phyloP scores from a whole-genome alignment of 1,284 basidiomycete genomes.

The Papiliotrema flavescens region DNA sequence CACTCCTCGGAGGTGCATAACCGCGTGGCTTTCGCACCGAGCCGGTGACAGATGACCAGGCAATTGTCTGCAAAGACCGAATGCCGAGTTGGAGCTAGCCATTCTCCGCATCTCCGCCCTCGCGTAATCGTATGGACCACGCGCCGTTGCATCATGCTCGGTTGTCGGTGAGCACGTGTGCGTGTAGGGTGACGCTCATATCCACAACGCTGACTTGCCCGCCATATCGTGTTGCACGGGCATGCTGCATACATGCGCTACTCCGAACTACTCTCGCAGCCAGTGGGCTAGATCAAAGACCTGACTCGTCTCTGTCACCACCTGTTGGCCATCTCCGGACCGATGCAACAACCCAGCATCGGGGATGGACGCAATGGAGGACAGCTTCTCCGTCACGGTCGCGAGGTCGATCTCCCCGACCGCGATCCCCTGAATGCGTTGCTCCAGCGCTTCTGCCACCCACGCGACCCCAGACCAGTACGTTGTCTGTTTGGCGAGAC shows the following conservation, averaged over 20 bases:
- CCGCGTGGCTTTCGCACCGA: not conserved
- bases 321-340: not conserved
- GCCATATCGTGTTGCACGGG: not conserved
- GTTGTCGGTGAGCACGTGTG: not conserved
- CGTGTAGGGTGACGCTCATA: not conserved
- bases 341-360: constrained; percentile 3
- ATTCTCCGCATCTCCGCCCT: not conserved
- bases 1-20: not conserved
- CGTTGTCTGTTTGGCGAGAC: not conserved
- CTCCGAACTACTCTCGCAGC: not conserved
- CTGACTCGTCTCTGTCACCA: not conserved
- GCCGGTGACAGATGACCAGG: not conserved
- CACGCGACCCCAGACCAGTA: constrained; percentile 10
- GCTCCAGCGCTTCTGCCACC: constrained; percentile 20
- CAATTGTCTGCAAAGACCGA: not conserved
- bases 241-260: not conserved
- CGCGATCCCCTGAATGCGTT: constrained; percentile 16
- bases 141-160: not conserved
- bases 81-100: not conserved
- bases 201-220: not conserved
- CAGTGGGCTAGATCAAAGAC: not conserved
- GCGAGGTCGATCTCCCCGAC: constrained; percentile 19
- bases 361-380: constrained; percentile 2
- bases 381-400: constrained; percentile 14
- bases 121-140: not conserved